Conservation (phyloP, 768 basidiomycete genomes). For the Serendipita vermifera region DNA sequence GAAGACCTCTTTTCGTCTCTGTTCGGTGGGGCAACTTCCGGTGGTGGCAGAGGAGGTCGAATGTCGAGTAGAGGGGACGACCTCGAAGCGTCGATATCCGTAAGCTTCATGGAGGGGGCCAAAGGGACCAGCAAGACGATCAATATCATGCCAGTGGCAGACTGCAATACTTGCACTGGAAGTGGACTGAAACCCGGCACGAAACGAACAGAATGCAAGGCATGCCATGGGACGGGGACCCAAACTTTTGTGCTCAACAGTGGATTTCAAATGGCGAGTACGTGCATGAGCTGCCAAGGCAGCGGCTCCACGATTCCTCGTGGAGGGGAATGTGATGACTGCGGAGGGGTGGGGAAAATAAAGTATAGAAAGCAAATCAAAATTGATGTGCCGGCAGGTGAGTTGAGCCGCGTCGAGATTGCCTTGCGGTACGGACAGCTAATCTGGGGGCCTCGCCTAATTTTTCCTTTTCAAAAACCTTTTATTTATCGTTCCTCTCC, state of each 20-base stretch:
- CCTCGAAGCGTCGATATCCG: conserved; percentile 58
- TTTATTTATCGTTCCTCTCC: too few relatives aligned
- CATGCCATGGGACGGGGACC: conserved; percentile 78
- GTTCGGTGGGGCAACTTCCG: conserved; percentile 56
- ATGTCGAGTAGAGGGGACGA: conserved; percentile 57
- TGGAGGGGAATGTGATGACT: conserved; percentile 61
- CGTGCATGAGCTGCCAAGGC: conserved; percentile 73
- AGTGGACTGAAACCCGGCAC: conserved; percentile 78
- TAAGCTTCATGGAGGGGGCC: conserved; percentile 91
- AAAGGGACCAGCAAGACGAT: conserved; percentile 71
- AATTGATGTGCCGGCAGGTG: conserved; percentile 77
- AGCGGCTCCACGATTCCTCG: conserved; percentile 68
- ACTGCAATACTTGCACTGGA: conserved; percentile 76
- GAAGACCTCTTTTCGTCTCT: conserved; percentile 76
- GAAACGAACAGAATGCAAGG: conserved; percentile 60
- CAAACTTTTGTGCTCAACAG: conserved; percentile 80
- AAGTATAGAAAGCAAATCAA: conserved; percentile 62
- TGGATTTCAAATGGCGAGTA: conserved; percentile 95
- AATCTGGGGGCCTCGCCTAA: background rate
- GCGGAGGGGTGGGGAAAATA: conserved; percentile 80
- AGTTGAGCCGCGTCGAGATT: conserved; percentile 22
- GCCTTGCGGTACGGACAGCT: background rate
- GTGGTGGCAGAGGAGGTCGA: conserved; percentile 30
- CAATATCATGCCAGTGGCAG: conserved; percentile 63
- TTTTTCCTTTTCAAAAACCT: too few relatives aligned